Conservation (phyloP, 371 early-diverging fungal species). For the Saksenaea oblongispora region DNA sequence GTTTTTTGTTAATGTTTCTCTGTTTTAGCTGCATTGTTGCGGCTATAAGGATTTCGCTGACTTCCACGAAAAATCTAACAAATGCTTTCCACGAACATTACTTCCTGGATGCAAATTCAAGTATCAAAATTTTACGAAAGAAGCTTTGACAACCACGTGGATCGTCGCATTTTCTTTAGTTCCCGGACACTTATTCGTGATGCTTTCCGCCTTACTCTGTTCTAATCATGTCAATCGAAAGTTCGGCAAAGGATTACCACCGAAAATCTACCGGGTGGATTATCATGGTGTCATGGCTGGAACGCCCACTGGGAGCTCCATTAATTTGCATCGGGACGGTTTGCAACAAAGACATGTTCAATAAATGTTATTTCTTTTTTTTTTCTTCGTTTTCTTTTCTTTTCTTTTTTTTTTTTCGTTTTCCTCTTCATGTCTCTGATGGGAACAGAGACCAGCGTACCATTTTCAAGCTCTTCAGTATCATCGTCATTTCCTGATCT, state of each 20-base stretch:
- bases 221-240: constrained; percentile 60
- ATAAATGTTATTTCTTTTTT: not conserved
- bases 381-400: not conserved
- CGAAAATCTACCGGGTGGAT: constrained; percentile 52
- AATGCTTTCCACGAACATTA: constrained; percentile 61
- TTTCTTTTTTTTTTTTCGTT: not conserved
- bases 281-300: constrained; percentile 52
- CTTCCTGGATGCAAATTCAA: constrained; percentile 54
- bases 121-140: constrained; percentile 48
- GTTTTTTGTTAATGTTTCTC: not conserved
- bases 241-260: constrained; percentile 51
- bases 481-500: not conserved
- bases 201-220: constrained; percentile 54
- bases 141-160: constrained; percentile 40
- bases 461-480: not conserved
- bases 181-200: constrained; percentile 48
- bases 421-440: no score
- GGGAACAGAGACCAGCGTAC: not conserved
- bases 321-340: constrained; percentile 37
- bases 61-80: constrained; percentile 57
- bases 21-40: constrained; percentile 54
- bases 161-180: constrained; percentile 53
- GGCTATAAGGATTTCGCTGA: constrained; percentile 56
- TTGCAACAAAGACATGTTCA: constrained; percentile 35
- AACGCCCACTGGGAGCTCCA: constrained; percentile 47